Evolutionary conservation across 768 basidiomycete species (phyloP), one percentile per base, ranked within the genome.

Genomic region (Hemileccinum impolitum): DNA sequence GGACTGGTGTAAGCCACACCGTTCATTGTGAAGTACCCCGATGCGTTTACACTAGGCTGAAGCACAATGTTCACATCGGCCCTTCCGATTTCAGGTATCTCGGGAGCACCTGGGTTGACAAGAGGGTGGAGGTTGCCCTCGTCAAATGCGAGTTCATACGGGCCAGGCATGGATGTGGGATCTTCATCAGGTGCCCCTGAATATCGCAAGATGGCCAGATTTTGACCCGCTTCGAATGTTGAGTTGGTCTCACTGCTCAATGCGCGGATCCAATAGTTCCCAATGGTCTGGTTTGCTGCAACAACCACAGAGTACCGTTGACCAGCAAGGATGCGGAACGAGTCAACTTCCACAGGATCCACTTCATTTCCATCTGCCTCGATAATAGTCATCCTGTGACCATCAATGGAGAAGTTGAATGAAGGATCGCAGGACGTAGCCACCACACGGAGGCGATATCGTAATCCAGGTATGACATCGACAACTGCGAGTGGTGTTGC

Each of bases 241-340:
- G 66, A 53, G 30, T 50, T 47, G 4, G 51, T 61, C 57, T 41
- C 64, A 65, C 42, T 66, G 48, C 17, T 72, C 64, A 39, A 63
- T 0, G 78, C 68, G 18, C 78, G 75, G 37, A 82, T 67, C 79
- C 79, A 84, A 60, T 83, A 84, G 57, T 80, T 84, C 5, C 62
- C 70, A 23, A 75, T 54, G 0, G 70, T 55, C 45, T 79, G 72
- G 52, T 78, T 63, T 13, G 79, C 76, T 10, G 60, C 67, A 14
- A 79, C 57, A 6, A 81, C 67, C 31, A 75, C 62, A 9, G 75
- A 78, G 55, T 77, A 74, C 6, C 71, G 70, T 44, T 76, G 75
- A n/a, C 62, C 72, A 43, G 72, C 65, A 49, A 50, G 12, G 21
- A 63, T 40, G 17, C 26, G 42, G 26, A 75, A 54, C 12, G 63